Evolutionary conservation across 2,329 filamentous ascomycete species (phyloP), one percentile per base, ranked within the genome.

Genomic region (Aspergillus novofumigatus): DNA sequence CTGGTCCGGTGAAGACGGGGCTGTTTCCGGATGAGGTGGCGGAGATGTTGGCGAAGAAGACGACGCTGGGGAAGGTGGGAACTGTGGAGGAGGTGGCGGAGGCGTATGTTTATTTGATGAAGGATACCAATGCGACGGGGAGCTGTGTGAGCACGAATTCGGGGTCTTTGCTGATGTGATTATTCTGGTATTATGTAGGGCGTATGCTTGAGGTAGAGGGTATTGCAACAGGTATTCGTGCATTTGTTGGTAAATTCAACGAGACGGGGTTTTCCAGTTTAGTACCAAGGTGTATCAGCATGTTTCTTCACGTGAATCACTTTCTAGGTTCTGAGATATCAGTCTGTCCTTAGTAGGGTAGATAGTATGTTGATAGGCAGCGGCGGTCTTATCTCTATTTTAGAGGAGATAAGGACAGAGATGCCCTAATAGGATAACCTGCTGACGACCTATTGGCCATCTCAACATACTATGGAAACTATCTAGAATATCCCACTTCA

Each of bases 1-100:
- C 76, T 0, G 77, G 78, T 0, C 70, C 71, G 1, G 71, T 79
- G 23, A 52, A 73, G 28, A 79, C 77, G 2, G 75, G 77, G 54
- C 17, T 79, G 23, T 67, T 78, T 47, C 60, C 71, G 14, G 54
- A 45, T 0, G 54, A 69, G 28, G 5, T 38, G 32, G 11, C 65
- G 25, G 38, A 54, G 9, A 6, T 57, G 4, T 49, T 61, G 5
- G 52, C 55, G 23, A 49, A 56, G 6, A 21, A 26, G 4, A 14
- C 44, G 2, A 3, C 21, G 1, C 26, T 50, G 38, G 50, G 42
- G 10, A 51, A 57, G 26, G 53, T 42, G 8, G 48, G 45, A 1
- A 35, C 11, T 14, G 38, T 25, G 3, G 57, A 59, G 20, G 68
- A 71, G 61, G 65, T 66, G 53, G 68, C 66, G 2, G 69, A 72